Evolutionary conservation across 139 green algal genomes (phyloP).

Genomic region (Zygnema circumcarinatum): DNA sequence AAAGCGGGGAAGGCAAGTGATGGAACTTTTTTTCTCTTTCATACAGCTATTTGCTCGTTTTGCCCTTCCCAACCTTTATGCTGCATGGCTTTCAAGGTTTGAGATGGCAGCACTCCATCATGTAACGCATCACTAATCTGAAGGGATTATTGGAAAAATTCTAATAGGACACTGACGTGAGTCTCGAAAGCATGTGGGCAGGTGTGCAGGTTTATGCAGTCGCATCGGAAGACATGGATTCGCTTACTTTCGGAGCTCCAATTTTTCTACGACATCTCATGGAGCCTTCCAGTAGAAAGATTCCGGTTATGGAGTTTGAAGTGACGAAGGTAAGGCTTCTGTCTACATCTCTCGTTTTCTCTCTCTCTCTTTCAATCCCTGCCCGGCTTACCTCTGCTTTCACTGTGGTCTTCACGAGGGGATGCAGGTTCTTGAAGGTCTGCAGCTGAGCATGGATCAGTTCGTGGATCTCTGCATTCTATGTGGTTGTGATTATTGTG

Average conservation of each 20-base stretch:
- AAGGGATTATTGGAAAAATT: too few species aligned
- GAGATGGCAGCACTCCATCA: too few species aligned
- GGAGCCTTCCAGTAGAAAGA: slow-evolving; percentile 74
- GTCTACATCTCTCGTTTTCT: neutral
- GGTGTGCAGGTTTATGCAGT: slow-evolving; percentile 81
- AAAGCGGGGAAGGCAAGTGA: slow-evolving; percentile 75
- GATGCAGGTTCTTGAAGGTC: slow-evolving; percentile 54
- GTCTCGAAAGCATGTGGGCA: too few species aligned
- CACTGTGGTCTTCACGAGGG: neutral
- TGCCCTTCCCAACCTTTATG: too few species aligned
- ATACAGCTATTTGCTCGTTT: too few species aligned
- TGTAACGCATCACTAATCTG: too few species aligned
- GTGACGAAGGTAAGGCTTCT: slow-evolving; percentile 58
- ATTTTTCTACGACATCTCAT: slow-evolving; percentile 91
- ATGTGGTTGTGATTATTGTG: slow-evolving; percentile 94
- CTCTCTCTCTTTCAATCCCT: neutral
- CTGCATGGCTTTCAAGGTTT: too few species aligned
- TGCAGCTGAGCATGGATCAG: slow-evolving; percentile 77
- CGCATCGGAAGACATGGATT: slow-evolving; percentile 98
- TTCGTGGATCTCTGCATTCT: slow-evolving; percentile 99
- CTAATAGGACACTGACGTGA: too few species aligned
- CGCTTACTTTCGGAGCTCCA: slow-evolving; percentile 91
- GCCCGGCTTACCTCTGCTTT: neutral
- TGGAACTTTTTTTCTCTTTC: too few species aligned
- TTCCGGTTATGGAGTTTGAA: slow-evolving; percentile 87